Evolutionary conservation across 768 basidiomycete species (phyloP), one percentile per base, ranked within the genome.

Genomic region (Megacollybia marginata): DNA sequence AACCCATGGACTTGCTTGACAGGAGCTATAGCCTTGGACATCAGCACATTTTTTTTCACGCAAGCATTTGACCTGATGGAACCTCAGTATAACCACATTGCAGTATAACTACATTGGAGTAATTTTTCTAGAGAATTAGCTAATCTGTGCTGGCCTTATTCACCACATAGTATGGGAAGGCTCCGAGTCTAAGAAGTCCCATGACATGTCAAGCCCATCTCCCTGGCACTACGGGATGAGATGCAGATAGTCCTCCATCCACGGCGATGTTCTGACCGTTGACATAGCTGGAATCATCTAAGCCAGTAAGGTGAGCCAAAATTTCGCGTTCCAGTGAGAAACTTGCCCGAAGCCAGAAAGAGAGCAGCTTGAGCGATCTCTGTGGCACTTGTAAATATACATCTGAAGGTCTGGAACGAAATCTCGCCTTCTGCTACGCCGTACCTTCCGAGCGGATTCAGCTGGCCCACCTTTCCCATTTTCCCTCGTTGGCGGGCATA

Each of bases 251-350:
- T 1, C 91, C 93, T 7, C 93, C 94, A 56, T 95, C 93, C 31
- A 92, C 85, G 0, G 85, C 84, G 31, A 91, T 75, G 57, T 83
- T 85, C 59, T 93, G 88, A 13, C 90, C 94, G 60, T 94, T 96
- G 49, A 97, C 81, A 64, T 92, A 94, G 65, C 90, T 92, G 1
- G 90, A 83, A 54, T 91, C 88, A 57, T 92, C 91, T 91, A 44
- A 6, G 48, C 6, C 53, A 51, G 11, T 31, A 18, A 33, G 18
- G 33, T 50, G 32, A 16, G 34, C 20, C 47, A 44, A 51, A 6
- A 2, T 34, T 5, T 31, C 34, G 40, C 48, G 49, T 35, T 18
- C 5, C 13, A 52, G 33, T 12, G 35, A 28, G 18, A 35, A 33
- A 57, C 75, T 62, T 58, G 90, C 92, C 92, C 42, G 88, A 91